Base-by-base conservation (phyloP, 495 filamentous ascomycete species). In the Friedmanniomyces simplex region DNA sequence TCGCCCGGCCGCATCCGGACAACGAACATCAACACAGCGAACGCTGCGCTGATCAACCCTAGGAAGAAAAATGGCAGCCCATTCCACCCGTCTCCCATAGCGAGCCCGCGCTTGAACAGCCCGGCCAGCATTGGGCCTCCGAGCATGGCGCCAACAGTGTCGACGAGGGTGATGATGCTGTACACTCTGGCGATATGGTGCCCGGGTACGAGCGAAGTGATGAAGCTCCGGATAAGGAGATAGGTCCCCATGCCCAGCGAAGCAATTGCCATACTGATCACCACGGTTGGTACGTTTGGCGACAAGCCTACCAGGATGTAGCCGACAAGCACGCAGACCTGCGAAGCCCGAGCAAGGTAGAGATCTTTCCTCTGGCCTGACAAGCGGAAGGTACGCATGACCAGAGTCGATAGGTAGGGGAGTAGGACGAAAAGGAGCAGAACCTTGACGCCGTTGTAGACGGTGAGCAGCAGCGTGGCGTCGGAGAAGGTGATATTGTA, bases 151-250 rank as follows among this genome's bases (percentile, higher is more conserved):
- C 79, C 78, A 22, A 78, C 50, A 0, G 76, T 76, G 59, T 84
- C 80, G 14, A 80, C 58, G 12, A 83, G 74, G 57, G 76, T 77
- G 50, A 84, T 75, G 34, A 82, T 68, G 0, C 76, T 78, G 55
- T 78, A 82, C 14, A 82, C 64, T 2, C 79, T 71, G 10, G 80
- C 79, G 0, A 78, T 79, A 52, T 82, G 74, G 16, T 79, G 70
- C 0, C 74, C 68, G 21, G 77, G 65, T 13, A 83, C 78, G 13
- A 80, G 67, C 0, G 73, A 73, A 1, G 78, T 80, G 18, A 79
- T 65, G 25, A 82, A 68, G 0, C 79, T 76, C 4, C 81, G 76
- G 14, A 62, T 13, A 1, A 63, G 20, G 2, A 55, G 28, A 21
- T 24, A 18, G n/a, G 49, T 21, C 16, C 60, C 63, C 20, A 26